Conservation (phyloP, 768 basidiomycete genomes). For the Russula abietina region DNA sequence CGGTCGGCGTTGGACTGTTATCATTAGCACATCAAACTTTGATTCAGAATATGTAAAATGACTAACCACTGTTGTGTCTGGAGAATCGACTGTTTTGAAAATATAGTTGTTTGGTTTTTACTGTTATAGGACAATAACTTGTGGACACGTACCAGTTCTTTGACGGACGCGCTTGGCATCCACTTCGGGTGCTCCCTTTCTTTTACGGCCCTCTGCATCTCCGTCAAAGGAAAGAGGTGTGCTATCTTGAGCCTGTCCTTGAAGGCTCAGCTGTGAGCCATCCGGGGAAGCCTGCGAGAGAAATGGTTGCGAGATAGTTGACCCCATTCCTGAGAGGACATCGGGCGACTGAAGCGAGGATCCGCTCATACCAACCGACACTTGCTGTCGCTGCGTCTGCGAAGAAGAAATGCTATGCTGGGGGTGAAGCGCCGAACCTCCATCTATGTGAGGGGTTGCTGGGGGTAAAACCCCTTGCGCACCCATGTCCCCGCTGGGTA, state of each 20-base stretch:
- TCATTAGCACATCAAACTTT: not conserved
- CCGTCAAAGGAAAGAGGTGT: slow-evolving; percentile 40
- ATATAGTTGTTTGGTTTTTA: not conserved
- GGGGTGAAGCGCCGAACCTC: slow-evolving; percentile 4
- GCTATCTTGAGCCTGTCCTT: slow-evolving; percentile 15
- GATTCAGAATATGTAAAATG: not conserved
- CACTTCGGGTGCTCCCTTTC: slow-evolving; percentile 59
- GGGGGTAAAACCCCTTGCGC: slow-evolving; percentile 17
- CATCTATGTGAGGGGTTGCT: slow-evolving; percentile 15
- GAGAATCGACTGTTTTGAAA: slow-evolving; percentile 26
- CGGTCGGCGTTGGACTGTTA: slow-evolving; percentile 27
- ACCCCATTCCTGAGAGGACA: slow-evolving; percentile 14
- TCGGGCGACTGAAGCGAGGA: slow-evolving; percentile 21
- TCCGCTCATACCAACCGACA: slow-evolving; percentile 9
- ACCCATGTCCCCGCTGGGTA: slow-evolving; percentile 22
- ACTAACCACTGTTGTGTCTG: slow-evolving; percentile 30
- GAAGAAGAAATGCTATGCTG: slow-evolving; percentile 13
- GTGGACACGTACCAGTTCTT: slow-evolving; percentile 58
- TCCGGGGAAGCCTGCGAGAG: slow-evolving; percentile 13
- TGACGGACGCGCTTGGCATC: slow-evolving; percentile 66
- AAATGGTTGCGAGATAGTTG: slow-evolving; percentile 12
- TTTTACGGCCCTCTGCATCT: slow-evolving; percentile 61
- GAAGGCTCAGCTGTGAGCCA: slow-evolving; percentile 4
- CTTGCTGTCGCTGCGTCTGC: slow-evolving; percentile 11
- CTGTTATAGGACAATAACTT: not conserved